Evolutionary conservation across 768 basidiomycete species (phyloP).

Genomic region (Termitomyces sp.): DNA sequence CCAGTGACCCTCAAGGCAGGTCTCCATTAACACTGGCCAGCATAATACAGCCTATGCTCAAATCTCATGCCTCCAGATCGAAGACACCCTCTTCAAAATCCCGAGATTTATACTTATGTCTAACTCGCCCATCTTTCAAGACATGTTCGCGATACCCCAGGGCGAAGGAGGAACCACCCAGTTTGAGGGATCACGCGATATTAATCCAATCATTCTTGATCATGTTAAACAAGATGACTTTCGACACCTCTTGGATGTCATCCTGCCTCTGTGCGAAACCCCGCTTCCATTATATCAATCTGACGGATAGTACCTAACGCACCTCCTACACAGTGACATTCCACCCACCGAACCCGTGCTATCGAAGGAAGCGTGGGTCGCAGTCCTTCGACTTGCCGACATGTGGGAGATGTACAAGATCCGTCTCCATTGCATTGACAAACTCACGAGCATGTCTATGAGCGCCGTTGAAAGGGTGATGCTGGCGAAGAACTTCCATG

Average conservation of each 20-base stretch:
- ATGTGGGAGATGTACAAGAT: slow-evolving; percentile 15
- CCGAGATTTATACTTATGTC: slow-evolving; percentile 7
- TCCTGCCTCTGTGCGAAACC: slow-evolving; percentile 13
- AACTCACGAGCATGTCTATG: slow-evolving; percentile 1
- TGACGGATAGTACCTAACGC: neutral
- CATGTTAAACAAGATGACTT: slow-evolving; percentile 12
- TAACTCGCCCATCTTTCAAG: slow-evolving; percentile 9
- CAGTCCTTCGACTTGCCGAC: slow-evolving; percentile 8
- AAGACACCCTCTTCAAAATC: slow-evolving; percentile 14
- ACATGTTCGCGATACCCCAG: slow-evolving; percentile 14
- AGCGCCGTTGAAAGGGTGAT: slow-evolving; percentile 3
- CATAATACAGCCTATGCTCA: neutral
- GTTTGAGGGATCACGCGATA: slow-evolving; percentile 7
- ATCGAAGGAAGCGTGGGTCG: slow-evolving; percentile 12
- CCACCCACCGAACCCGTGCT: neutral
- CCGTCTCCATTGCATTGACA: slow-evolving; percentile 7
- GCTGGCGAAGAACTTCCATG: slow-evolving; percentile 9
- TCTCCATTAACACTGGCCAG: neutral
- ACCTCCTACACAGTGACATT: neutral
- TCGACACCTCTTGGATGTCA: slow-evolving; percentile 7
- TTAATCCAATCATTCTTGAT: slow-evolving; percentile 7
- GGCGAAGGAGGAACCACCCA: neutral
- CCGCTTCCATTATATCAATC: neutral
- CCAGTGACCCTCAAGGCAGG: slow-evolving; percentile 10
- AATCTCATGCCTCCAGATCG: slow-evolving; percentile 7